phyloP scores from a whole-genome alignment of 2,329 filamentous ascomycete species.

The Epichloe bromicola region DNA sequence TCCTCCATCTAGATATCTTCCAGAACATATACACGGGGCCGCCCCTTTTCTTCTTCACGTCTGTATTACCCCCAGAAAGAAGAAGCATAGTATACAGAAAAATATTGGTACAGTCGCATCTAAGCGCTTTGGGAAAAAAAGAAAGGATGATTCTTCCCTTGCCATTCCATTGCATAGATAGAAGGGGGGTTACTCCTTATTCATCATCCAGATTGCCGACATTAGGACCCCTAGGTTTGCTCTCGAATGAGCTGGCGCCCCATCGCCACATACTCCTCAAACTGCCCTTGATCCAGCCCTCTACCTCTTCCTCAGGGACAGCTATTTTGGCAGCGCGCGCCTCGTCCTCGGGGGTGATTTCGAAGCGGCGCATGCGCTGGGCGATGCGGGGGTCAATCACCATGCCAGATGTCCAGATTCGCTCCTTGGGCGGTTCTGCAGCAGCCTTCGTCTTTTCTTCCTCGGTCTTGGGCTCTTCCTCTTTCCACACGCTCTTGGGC shows the following conservation, averaged over 20 bases:
- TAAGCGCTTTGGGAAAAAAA: neutral
- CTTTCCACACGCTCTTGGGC: conserved; percentile 65
- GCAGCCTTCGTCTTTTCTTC: conserved; percentile 25
- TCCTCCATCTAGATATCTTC: neutral
- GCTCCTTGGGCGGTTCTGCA: conserved; percentile 41
- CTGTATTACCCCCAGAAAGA: neutral
- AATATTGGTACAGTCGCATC: neutral
- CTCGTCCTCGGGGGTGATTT: conserved; percentile 57
- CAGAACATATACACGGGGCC: neutral
- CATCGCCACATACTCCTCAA: conserved; percentile 40
- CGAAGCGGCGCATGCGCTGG: conserved; percentile 68
- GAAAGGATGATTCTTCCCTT: no score
- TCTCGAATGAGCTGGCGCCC: conserved; percentile 28
- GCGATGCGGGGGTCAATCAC: conserved; percentile 65
- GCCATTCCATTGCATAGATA: no score
- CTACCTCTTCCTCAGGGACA: conserved; percentile 54
- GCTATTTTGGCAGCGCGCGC: conserved; percentile 48
- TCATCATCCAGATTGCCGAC: conserved; percentile 28
- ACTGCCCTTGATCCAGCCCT: conserved; percentile 54
- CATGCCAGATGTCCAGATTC: conserved; percentile 63
- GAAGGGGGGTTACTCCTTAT: conserved; percentile 7
- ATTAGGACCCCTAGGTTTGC: conserved; percentile 27
- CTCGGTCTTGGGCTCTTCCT: conserved; percentile 27
- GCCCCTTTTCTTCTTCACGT: no score
- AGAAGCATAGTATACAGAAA: neutral